Conservation (phyloP, 2,329 filamentous ascomycete genomes). For the Scedosporium minutisporum region DNA sequence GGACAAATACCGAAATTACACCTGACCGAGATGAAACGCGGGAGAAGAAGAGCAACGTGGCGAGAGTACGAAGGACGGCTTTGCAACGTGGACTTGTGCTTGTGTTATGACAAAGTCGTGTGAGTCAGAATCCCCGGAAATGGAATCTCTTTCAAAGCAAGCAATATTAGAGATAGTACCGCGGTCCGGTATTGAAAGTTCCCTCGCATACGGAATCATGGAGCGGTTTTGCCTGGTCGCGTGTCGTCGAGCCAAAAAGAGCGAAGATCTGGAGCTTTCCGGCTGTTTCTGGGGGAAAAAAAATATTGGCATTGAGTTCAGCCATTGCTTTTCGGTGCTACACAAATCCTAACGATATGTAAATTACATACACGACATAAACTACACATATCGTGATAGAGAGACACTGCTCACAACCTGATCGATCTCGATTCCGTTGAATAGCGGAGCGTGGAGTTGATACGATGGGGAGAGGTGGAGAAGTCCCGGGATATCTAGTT, state of each 20-base stretch:
- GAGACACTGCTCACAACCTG: neutral
- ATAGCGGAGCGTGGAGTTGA: neutral
- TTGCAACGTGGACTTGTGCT: neutral
- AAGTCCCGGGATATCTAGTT: neutral
- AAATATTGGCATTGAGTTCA: too few relatives aligned
- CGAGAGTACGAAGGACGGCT: neutral
- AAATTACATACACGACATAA: too few relatives aligned
- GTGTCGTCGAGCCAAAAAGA: neutral
- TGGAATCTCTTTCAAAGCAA: neutral
- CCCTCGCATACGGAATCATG: neutral
- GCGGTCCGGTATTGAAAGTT: neutral
- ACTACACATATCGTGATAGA: neutral
- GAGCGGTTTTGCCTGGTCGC: neutral
- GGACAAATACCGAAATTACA: neutral
- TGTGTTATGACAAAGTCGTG: neutral
- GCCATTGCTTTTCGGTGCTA: too few relatives aligned
- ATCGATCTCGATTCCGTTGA: neutral
- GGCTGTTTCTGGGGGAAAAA: too few relatives aligned
- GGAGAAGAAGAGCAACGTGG: neutral
- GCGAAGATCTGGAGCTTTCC: neutral
- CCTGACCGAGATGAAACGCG: neutral
- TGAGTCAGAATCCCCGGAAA: neutral
- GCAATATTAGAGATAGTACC: neutral
- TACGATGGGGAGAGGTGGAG: neutral
- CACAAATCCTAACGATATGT: too few relatives aligned